Base-by-base conservation (phyloP, 2,329 filamentous ascomycete species). In the Tolypocladium ophioglossoides region DNA sequence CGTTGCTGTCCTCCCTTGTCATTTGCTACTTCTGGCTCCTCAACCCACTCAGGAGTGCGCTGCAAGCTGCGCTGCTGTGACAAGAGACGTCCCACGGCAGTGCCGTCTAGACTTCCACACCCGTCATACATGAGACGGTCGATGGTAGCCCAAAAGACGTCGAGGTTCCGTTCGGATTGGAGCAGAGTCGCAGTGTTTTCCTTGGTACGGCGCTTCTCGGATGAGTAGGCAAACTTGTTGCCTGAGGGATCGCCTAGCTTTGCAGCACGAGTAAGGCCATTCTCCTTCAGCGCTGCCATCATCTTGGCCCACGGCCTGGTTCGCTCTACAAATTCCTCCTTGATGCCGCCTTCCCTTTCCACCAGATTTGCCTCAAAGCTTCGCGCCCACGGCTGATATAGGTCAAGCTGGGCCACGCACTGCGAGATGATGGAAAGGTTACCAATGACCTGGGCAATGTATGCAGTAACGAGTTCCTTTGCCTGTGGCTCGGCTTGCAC, bases 1-100 rank as follows among this genome's bases (percentile, higher is more conserved):
- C 3, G 9, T 49, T 34, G 35, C 8, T 51, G 57, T 12, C 35
- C 27, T 51, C 24, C 9, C n/a, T n/a, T 40, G 35, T 52, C 57
- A 5, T 38, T 24, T 9, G 46, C 35, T 20, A 58, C 44, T 9
- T 60, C 41, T 0, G 70, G 68, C 52, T 77, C 73, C 49, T 77
- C 74, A 32, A 70, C 59, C 76, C 78, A 82, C 14, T 72, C 68
- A 1, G 72, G 66, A 0, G 77, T 82, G n/a, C 79, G 70, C 34
- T 73, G 71, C 8, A 82, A 59, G 1, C 57, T 59, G 4, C 72
- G 71, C 0, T 57, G 48, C 34, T 70, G 63, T 0, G 65, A 65
- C 4, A 75, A 58, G 0, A 74, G 55, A 12, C 34, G 40, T 22
- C 62, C 54, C 20, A 57, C 27, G 1, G 44, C 30, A 14, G 27